These are phyloP conservation scores for Eremothecium sinecaudum DNA, from an alignment of 1,139 yeast species.

Conservation along the genomic window DNA sequence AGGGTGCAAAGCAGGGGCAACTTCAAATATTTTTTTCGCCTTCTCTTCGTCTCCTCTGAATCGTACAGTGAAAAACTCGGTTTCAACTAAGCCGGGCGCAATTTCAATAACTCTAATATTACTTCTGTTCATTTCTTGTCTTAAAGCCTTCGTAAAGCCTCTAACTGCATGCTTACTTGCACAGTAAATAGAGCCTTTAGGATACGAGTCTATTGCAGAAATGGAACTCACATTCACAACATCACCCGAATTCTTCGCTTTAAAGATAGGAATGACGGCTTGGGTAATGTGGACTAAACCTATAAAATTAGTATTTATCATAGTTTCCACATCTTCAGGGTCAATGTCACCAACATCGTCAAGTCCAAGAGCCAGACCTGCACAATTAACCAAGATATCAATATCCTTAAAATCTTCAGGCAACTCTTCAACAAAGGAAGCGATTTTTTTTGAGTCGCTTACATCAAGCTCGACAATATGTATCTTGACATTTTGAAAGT, in stretches of 20 bases:
- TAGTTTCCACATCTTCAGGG: slow-evolving; percentile 47
- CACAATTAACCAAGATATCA: slow-evolving; percentile 68
- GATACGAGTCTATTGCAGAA: slow-evolving; percentile 83
- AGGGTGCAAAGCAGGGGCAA: slow-evolving; percentile 64
- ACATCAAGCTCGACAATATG: slow-evolving; percentile 54
- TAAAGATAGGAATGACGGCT: slow-evolving; percentile 51
- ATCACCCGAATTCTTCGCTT: slow-evolving; percentile 52
- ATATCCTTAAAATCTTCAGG: slow-evolving; percentile 50
- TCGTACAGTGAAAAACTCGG: slow-evolving; percentile 73
- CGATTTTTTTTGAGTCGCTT: slow-evolving; percentile 41
- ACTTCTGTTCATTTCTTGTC: slow-evolving; percentile 70
- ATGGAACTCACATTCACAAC: slow-evolving; percentile 77
- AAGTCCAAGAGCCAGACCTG: slow-evolving; percentile 70
- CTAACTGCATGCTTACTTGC: slow-evolving; percentile 79
- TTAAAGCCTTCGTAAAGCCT: slow-evolving; percentile 63
- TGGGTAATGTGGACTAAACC: slow-evolving; percentile 68
- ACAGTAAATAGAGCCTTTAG: slow-evolving; percentile 80
- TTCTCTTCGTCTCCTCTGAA: slow-evolving; percentile 59
- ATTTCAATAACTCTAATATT: slow-evolving; percentile 71
- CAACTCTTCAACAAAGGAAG: slow-evolving; percentile 41
- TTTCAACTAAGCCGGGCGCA: slow-evolving; percentile 84
- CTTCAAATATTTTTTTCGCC: slow-evolving; percentile 66
- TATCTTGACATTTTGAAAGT: slow-evolving; percentile 44
- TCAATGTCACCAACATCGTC: slow-evolving; percentile 53
- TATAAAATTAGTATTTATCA: slow-evolving; percentile 64